Base-by-base conservation (phyloP, 768 basidiomycete species). In the Termitomyces sp. region DNA sequence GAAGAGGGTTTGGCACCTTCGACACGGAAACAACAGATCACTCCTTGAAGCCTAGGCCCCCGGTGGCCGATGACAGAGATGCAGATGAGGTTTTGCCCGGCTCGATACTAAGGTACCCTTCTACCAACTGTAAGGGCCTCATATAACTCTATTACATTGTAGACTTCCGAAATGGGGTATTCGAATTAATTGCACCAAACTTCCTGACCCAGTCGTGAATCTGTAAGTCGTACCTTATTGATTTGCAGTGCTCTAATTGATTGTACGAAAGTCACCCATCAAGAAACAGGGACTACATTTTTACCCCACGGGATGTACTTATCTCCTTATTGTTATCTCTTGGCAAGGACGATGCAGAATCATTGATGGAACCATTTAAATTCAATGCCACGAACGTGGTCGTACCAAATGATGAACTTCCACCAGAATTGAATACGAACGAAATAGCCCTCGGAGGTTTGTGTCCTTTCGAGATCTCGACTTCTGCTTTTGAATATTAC, bases 121-220 rank as follows among this genome's bases (percentile, higher is more conserved):
- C 48, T 7, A 1, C 20, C 35, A 24, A 54, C 22, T 22, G n/a
- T 33, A 30, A 14, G 18, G 44, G n/a, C 28, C 13, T 13, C 24
- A 7, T 14, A 14, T 22, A 13, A 48, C 38, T 53, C 48, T 33
- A 40, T 42, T 45, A 24, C 43, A 12, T 50, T 38, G 16, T 28
- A 75, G 75, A 50, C 72, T 71, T 58, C 72, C 76, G 16, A 65
- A 71, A 56, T 77, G 77, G 77, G 77, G 77, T 0, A 68, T 74
- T 20, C 66, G 76, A 20, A 73, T 72, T 5, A 70, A 68, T 36
- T 78, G 76, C 58, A 56, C 61, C 16, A 72, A 70, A 42, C 62
- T 76, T 16, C 65, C 73, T 7, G 63, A 73, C 43, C 59, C 64
- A 2, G 40, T 62, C 4, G 56, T 56, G 4, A 72, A 73, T 44